These are phyloP conservation scores for Kuraishia hungarica DNA, from an alignment of 805 yeast species.

Conservation along the genomic window DNA sequence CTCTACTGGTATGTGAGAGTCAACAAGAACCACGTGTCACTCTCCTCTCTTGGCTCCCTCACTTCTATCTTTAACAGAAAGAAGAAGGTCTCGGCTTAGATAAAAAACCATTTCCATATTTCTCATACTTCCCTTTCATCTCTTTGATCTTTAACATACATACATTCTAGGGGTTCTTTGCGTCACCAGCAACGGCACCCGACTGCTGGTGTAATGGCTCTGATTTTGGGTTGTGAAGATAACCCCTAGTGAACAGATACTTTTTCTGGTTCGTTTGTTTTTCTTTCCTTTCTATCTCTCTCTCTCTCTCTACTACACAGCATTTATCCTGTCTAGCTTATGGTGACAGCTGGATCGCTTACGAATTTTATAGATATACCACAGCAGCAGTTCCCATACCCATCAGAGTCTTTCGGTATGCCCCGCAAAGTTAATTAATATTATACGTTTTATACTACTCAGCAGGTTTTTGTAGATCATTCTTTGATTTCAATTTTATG, in stretches of 20 bases:
- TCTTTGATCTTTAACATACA: too few relatives aligned
- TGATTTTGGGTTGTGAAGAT: too few relatives aligned
- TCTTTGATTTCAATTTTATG: too few relatives aligned
- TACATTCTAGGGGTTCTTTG: too few relatives aligned
- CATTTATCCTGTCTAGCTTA: not conserved
- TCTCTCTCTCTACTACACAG: not conserved
- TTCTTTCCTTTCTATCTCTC: too few relatives aligned
- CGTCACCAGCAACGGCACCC: not conserved
- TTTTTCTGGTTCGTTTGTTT: too few relatives aligned
- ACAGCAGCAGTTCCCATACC: not conserved
- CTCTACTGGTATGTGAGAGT: constrained; percentile 29
- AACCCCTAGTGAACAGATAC: too few relatives aligned
- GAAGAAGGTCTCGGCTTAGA: not conserved
- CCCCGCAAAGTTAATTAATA: not conserved
- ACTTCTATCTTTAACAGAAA: not conserved
- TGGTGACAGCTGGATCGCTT: not conserved
- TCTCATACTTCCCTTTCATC: too few relatives aligned
- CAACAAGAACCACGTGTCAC: not conserved
- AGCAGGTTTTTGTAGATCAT: not conserved
- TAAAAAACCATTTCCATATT: too few relatives aligned
- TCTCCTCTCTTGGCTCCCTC: not conserved
- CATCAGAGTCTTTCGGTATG: not conserved
- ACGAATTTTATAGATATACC: not conserved
- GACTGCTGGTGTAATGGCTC: not conserved
- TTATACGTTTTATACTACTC: too few relatives aligned